Base-by-base conservation (phyloP, 129 eudicot genomes). In the Ambrosia artemisiifolia region DNA sequence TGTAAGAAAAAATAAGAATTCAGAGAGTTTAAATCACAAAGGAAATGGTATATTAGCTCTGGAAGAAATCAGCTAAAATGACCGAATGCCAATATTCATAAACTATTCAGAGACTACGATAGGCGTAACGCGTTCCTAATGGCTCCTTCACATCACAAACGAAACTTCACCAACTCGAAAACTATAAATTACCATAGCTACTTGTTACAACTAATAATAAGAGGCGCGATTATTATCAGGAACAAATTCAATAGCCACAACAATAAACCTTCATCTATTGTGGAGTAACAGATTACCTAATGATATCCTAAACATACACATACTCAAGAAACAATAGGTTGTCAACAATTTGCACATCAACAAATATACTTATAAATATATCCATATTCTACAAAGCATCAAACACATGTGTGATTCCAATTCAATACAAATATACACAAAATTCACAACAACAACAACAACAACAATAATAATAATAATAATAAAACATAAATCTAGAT, bases 401-500 rank as follows among this genome's bases (percentile, higher is more conserved):
- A 30, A 17, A 65, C 47, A n/a, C 11, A 71, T 11, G 44, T 43
- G 4, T 40, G 20, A 57, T 59, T 16, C 46, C 43, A 33, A 33
- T 7, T 67, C 73, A 71, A 71, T 14, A 71, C 67, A 50, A 18
- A 36, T 7, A 32, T 3, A 60, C 49, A 33, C 11, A 72, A 55
- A 56, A 44, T 46, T 43, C 46, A 75, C 47, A 12, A 75, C 13
- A 66, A 40, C 67, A 17, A 17, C 30, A 43, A 8, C 28, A 14
- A 46, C 55, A 59, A 8, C 67, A 66, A 65, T 66, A 53, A 12
- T 28, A 46, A 75, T 44, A 42, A 60, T 18, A 56, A 55, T 35
- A 3, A 35, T 35, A 43, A 17, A 8, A 57, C 74, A 62, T 67
- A 75, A 75, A 72, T 42, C 14, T 66, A 33, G 69, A 76, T 76